Percentiles rank a stretch among this genome's conserved stretches.
Evolutionary conservation across 108 stramenopile genomes (phyloP).

Genomic region (Fragilariopsis cylindrus): DNA sequence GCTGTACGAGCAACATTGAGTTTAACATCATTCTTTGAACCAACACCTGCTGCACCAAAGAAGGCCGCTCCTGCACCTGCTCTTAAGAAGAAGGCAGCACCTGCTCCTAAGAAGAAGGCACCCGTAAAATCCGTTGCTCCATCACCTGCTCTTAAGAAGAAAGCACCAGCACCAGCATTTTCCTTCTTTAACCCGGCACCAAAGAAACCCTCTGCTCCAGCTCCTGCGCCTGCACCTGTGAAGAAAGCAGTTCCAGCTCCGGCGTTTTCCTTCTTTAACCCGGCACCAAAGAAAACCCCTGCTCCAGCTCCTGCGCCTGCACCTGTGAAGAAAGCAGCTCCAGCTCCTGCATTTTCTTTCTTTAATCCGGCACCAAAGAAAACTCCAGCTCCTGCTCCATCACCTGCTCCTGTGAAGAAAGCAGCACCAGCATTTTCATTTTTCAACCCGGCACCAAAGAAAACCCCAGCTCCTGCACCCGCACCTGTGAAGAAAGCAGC

Average conservation of each 20-base stretch:
- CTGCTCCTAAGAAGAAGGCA: slow-evolving; percentile 24
- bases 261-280: slow-evolving; percentile 26
- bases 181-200: slow-evolving; percentile 25
- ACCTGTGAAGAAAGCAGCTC: slow-evolving; percentile 29
- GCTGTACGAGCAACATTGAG: slow-evolving; percentile 12
- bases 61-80: slow-evolving; percentile 16
- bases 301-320: slow-evolving; percentile 28
- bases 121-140: slow-evolving; percentile 35
- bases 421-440: slow-evolving; percentile 24
- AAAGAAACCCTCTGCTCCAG: slow-evolving; percentile 19
- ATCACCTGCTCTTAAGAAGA: slow-evolving; percentile 41
- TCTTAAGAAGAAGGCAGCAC: slow-evolving; percentile 21
- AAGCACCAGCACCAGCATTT: slow-evolving; percentile 33
- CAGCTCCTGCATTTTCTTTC: slow-evolving; percentile 32
- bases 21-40: slow-evolving; percentile 21
- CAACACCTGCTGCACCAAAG: slow-evolving; percentile 1
- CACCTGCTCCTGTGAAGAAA: slow-evolving; percentile 24
- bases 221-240: slow-evolving; percentile 14
- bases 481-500: slow-evolving; percentile 32
- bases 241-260: slow-evolving; percentile 28
- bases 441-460: slow-evolving; percentile 24
- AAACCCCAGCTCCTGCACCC: slow-evolving; percentile 21
- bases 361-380: slow-evolving; percentile 14
- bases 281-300: slow-evolving; percentile 42
- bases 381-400: slow-evolving; percentile 33